Evolutionary conservation across 371 early-diverging fungal species (phyloP), one percentile per base, ranked within the genome.

Genomic region (Cokeromyces recurvatus): DNA sequence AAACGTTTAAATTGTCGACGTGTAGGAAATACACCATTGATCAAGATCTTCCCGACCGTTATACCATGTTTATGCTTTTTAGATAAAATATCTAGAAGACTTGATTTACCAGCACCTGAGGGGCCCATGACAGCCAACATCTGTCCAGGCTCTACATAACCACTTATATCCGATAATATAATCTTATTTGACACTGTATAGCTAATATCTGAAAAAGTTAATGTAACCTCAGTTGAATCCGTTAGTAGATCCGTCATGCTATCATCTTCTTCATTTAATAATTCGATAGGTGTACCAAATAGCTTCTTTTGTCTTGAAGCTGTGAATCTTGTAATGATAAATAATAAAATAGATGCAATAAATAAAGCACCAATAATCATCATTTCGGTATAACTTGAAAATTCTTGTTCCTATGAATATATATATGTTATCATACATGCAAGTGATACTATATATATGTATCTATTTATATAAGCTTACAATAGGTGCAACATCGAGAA

Each of bases 91-190:
- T 97, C 97, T 73, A 66, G 79, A 5, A 69, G 41, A 24, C 60
- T 93, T n/a, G 88, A 85, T 61, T 93, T 93, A 24, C 94, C 94
- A 21, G 87, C 86, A 54, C 84, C 85, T 55, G 86, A 85, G 20
- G 83, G 79, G 8, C 92, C 92, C 36, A 92, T 74, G 14, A 90
- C 79, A 29, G 85, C 89, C 35, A 89, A 79, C 50, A 88, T 81
- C 3, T 86, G 85, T 11, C 84, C 78, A 7, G 86, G 74, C 8
- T 81, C 85, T 27, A 88, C 65, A n/a, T 62, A 71, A 2, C 82
- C 79, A 27, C 74, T 68, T 25, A 85, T 75, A 51, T 81, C 66
- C 22, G 64, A 48, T 24, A 92, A 53, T 10, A 85, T 78, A 17
- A 71, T 69, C 55, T 78, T 85, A 32, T 71, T 29, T 1, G 70